Base-by-base conservation (phyloP, 2,329 filamentous ascomycete genomes). In the Amesomyces nigricolor region DNA sequence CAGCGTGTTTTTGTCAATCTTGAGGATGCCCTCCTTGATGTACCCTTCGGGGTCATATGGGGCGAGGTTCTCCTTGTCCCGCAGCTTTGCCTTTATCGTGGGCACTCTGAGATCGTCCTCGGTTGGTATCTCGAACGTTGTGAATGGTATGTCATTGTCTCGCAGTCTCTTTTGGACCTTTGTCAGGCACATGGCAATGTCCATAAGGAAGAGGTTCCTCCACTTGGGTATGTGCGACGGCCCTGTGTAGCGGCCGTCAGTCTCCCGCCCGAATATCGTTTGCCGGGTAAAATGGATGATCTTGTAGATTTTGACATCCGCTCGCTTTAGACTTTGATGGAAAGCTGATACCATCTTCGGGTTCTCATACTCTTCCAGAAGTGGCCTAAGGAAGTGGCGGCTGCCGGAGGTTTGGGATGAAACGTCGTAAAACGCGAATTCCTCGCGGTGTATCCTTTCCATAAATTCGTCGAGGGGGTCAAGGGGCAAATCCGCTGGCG, bases 11-110 rank as follows among this genome's bases (percentile, higher is more conserved):
- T 29, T 14, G 50, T 60, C 52, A 10, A 60, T 49, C 17, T 52
- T 54, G 26, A 56, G 22, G 40, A 60, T 50, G 19, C 54, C 58
- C 14, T 57, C 37, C n/a, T 51, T 44, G 19, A 57, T 48, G 37
- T 56, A 42, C 22, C 2, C 22, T 26, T 26, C 22, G 6, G 22
- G 22, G 22, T 26, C 4, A 4, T 26, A 26, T 4, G 22, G 22
- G 22, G 4, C 6, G 22, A 26, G 22, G 22, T 26, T 26, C 22
- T 26, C 22, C 22, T 26, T 26, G 22, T 26, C 22, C 2, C 22
- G 22, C 22, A 26, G 22, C 4, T 26, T 26, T 26, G 22, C 2
- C 22, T 26, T 26, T 26, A 26, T 26, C 22, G 22, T 26, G 22
- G 22, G 22, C 22, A 26, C 22, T 26, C 22, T 4, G 4, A 5